phyloP scores from a whole-genome alignment of 148 eudicot genomes.

The Talinum fruticosum region DNA sequence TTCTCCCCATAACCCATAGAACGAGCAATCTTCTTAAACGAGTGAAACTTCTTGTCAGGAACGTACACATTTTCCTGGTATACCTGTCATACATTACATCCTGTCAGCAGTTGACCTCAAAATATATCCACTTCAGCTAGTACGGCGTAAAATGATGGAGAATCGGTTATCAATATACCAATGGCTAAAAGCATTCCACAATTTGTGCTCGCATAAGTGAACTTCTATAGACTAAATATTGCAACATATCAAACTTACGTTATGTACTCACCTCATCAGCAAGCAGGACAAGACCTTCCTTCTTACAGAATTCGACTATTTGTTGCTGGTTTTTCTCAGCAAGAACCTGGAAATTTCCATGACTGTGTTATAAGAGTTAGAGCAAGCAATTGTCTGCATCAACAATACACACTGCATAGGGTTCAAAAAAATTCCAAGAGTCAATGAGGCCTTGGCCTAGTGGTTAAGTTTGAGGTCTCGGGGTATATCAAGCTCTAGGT shows the following conservation, averaged over 20 bases:
- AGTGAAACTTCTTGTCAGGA: constrained; percentile 82
- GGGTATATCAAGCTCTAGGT: too few relatives aligned
- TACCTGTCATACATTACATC: constrained; percentile 50
- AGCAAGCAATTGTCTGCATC: background rate
- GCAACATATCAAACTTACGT: background rate
- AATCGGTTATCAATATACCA: background rate
- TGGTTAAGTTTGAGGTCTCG: too few relatives aligned
- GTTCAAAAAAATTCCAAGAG: too few relatives aligned
- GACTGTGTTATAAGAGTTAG: background rate
- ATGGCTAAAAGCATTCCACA: background rate
- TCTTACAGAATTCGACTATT: background rate
- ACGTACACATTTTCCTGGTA: constrained; percentile 93
- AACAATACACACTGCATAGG: too few relatives aligned
- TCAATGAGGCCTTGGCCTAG: too few relatives aligned
- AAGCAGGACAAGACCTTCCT: constrained; percentile 4
- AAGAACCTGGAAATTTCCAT: background rate
- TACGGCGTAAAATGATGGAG: background rate
- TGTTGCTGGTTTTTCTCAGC: constrained; percentile 4
- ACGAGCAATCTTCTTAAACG: constrained; percentile 85
- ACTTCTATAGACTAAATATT: background rate
- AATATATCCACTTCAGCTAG: background rate
- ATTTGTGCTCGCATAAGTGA: background rate
- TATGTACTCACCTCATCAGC: constrained; percentile 3
- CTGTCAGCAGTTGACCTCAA: background rate
- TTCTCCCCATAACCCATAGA: constrained; percentile 80